These are phyloP conservation scores for Saccharomycopsis hybrid DNA, from an alignment of 1,139 yeast genomes.

Conservation along the genomic window DNA sequence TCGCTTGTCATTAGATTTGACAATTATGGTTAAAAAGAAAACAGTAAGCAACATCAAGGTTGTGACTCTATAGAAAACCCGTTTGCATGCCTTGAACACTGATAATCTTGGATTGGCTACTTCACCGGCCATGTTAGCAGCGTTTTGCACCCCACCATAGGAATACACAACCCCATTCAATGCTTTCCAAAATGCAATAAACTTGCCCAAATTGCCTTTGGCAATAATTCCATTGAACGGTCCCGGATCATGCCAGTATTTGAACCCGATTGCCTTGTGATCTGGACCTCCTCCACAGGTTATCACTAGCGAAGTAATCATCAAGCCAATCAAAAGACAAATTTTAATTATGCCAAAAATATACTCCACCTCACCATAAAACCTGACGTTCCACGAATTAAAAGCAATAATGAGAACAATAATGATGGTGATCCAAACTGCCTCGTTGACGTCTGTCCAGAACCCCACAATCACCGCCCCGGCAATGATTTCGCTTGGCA, in stretches of 20 bases:
- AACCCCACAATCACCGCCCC: not conserved
- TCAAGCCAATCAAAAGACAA: not conserved
- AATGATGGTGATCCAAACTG: not conserved
- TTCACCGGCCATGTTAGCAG: not conserved
- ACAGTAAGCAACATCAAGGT: not conserved
- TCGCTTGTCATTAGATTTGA: not conserved
- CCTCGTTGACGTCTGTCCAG: not conserved
- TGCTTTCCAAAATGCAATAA: slow-evolving; percentile 1
- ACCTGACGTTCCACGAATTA: slow-evolving; percentile 41
- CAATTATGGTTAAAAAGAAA: not conserved
- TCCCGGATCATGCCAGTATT: not conserved
- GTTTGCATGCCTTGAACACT: not conserved
- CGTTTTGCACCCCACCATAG: not conserved
- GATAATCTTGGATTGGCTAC: not conserved
- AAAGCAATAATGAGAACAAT: not conserved
- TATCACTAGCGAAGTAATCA: slow-evolving; percentile 29
- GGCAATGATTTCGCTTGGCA: not conserved
- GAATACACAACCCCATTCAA: not conserved
- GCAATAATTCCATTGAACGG: not conserved
- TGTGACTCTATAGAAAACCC: not conserved
- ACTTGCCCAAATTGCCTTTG: not conserved
- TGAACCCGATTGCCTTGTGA: slow-evolving; percentile 17
- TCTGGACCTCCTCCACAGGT: slow-evolving; percentile 27
- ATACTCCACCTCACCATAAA: slow-evolving; percentile 16
- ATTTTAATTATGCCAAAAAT: not conserved